These are phyloP conservation scores for Komagataella ulmi DNA, from an alignment of 805 yeast genomes.

Conservation along the genomic window DNA sequence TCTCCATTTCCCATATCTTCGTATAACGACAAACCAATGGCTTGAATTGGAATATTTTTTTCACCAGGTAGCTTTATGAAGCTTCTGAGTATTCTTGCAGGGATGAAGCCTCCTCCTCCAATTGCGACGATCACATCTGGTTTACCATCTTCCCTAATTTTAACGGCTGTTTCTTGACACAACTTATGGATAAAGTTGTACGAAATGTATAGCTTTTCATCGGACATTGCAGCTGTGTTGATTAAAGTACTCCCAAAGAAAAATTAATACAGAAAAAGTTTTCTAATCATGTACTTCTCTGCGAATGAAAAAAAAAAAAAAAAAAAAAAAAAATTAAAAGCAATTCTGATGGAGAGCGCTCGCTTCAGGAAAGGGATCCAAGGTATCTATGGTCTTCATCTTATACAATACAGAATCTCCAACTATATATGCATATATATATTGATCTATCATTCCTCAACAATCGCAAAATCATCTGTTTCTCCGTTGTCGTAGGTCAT, in stretches of 20 bases:
- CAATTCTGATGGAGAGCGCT: not conserved
- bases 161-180: constrained; percentile 52
- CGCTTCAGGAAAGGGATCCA: too few species aligned
- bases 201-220: constrained; percentile 44
- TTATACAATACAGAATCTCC: not conserved
- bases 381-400: too few species aligned
- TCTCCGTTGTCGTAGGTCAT: constrained; percentile 17
- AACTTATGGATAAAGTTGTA: constrained; percentile 76
- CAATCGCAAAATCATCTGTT: constrained; percentile 18
- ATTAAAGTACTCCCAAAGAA: not conserved
- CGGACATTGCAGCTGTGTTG: constrained; percentile 12
- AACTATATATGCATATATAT: not conserved
- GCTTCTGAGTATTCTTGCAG: constrained; percentile 54
- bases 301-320: not conserved
- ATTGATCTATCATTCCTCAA: constrained; percentile 22
- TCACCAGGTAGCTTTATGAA: constrained; percentile 44
- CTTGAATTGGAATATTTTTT: constrained; percentile 59
- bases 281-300: constrained; percentile 1
- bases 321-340: not conserved
- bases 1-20: constrained; percentile 38
- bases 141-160: constrained; percentile 25
- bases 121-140: constrained; percentile 53
- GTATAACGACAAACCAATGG: constrained; percentile 52
- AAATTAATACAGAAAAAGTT: constrained; percentile 3
- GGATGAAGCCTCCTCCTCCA: constrained; percentile 67